A percentile compares a stretch with the other conserved stretches of the same genome.
Evolutionary conservation across 805 yeast species (phyloP).

Genomic region (Soucietia sequanensis): DNA sequence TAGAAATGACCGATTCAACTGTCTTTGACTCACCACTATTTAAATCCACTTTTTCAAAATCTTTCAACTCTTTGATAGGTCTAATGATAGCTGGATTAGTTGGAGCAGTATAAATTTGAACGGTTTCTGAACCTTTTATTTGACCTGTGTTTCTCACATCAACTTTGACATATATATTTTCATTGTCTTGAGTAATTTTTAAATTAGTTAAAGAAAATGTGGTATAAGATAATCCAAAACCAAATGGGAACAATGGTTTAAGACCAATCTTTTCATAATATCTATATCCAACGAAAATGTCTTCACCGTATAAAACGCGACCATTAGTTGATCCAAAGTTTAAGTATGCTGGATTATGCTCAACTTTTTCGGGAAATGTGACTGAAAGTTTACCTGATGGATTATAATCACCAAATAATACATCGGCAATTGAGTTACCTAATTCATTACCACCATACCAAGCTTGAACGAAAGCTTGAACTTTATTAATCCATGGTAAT

Average conservation of each 20-base stretch:
- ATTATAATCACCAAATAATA: slow-evolving; percentile 56
- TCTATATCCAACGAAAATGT: slow-evolving; percentile 62
- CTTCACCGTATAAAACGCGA: slow-evolving; percentile 60
- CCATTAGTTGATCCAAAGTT: slow-evolving; percentile 54
- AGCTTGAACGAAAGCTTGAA: slow-evolving; percentile 47
- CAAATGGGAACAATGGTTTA: slow-evolving; percentile 58
- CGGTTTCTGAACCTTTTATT: slow-evolving; percentile 51
- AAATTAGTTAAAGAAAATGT: slow-evolving; percentile 43
- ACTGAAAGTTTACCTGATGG: slow-evolving; percentile 61
- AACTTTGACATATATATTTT: slow-evolving; percentile 30
- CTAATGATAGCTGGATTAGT: slow-evolving; percentile 41
- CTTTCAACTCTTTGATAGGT: slow-evolving; percentile 61
- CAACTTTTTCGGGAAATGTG: slow-evolving; percentile 50
- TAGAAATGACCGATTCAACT: slow-evolving; percentile 36
- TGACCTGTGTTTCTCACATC: slow-evolving; percentile 49
- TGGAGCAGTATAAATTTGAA: slow-evolving; percentile 51
- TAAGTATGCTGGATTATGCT: slow-evolving; percentile 58
- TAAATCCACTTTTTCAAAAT: slow-evolving; percentile 49
- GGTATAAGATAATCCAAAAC: slow-evolving; percentile 62
- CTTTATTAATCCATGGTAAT: slow-evolving; percentile 49
- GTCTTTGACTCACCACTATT: slow-evolving; percentile 42
- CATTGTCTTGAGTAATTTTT: slow-evolving; percentile 24
- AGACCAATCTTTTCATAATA: slow-evolving; percentile 53
- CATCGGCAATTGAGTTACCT: slow-evolving; percentile 61
- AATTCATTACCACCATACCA: slow-evolving; percentile 59